Evolutionary conservation across 306 rosid species (phyloP), one percentile per base, ranked within the genome.

Genomic region (Macrotyloma uniflorum): DNA sequence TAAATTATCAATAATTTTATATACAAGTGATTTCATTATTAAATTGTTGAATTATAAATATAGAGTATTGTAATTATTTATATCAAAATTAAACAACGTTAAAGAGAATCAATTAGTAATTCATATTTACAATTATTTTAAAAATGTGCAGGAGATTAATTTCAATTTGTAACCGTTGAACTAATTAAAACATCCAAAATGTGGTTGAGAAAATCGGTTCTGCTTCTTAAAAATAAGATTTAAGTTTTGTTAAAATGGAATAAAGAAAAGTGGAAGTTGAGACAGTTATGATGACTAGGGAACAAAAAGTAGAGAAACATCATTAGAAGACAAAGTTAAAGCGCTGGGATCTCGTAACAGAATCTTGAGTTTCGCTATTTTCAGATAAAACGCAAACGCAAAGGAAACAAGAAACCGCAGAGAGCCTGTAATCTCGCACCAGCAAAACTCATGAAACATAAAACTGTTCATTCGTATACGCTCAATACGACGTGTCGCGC

Each of bases 401-500:
- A 4, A 3, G 47, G 45, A 62, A 33, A 35, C 13, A 35, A 14
- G 46, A 63, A 35, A 63, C 15, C 13, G 4, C 15, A 63, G 0
- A 63, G 70, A 64, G 18, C 3, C 16, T 63, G 69, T 9, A n/a
- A 63, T 33, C 16, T 33, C 4, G 43, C 45, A 61, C 6, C 67
- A 3, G n/a, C 42, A 6, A 30, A 15, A 28, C 67, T 61, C 45
- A 6, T 13, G 6, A 61, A 62, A n/a, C 15, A 32, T n/a, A 8
- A 15, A 62, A 35, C 28, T 64, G n/a, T 64, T 35, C 20, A 8
- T 64, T 64, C 18, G 5, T 12, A 16, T 38, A 86, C 19, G 51
- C 51, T 38, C 19, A 20, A 22, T 0, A 40, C 71, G 71, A 66
- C 80, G 86, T 85, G 90, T 77, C 32, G 0, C 2, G 0, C 10